These are phyloP conservation scores for Solanum okadae DNA, from an alignment of 257 asterid species.

Conservation along the genomic window DNA sequence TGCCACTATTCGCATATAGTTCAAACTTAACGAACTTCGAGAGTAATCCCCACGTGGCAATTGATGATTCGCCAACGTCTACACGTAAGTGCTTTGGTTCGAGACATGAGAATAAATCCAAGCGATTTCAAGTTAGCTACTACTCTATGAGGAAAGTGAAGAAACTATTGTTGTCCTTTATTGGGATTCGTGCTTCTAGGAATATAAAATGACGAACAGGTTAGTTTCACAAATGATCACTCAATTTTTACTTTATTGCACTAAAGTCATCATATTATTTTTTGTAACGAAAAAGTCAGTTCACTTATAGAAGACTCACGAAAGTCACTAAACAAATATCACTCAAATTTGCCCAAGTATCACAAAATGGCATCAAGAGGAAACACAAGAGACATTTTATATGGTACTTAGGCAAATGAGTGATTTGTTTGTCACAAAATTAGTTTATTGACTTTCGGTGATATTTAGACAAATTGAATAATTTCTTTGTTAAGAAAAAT, in stretches of 20 bases:
- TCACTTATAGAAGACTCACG: neutral
- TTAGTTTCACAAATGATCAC: neutral
- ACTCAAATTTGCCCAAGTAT: neutral
- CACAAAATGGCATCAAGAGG: neutral
- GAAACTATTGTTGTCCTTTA: constrained; percentile 28
- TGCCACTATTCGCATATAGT: constrained; percentile 7
- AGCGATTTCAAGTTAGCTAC: constrained; percentile 10
- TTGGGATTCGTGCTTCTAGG: neutral
- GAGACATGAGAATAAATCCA: neutral
- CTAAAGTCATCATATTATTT: neutral
- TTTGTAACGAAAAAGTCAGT: neutral
- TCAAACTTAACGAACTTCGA: neutral
- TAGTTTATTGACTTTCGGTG: neutral
- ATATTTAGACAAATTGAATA: neutral
- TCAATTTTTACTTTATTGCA: neutral
- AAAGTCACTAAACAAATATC: neutral
- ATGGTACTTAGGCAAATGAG: neutral
- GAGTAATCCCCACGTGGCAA: neutral
- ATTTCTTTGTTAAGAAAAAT: neutral
- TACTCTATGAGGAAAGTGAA: constrained; percentile 29
- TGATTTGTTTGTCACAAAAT: too few relatives aligned
- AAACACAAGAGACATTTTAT: neutral
- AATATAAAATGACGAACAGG: neutral
- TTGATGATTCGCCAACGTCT: constrained; percentile 19
- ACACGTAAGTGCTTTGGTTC: constrained; percentile 24